phyloP scores from a whole-genome alignment of 202 grass and related monocot species.

The Musa balbisiana region DNA sequence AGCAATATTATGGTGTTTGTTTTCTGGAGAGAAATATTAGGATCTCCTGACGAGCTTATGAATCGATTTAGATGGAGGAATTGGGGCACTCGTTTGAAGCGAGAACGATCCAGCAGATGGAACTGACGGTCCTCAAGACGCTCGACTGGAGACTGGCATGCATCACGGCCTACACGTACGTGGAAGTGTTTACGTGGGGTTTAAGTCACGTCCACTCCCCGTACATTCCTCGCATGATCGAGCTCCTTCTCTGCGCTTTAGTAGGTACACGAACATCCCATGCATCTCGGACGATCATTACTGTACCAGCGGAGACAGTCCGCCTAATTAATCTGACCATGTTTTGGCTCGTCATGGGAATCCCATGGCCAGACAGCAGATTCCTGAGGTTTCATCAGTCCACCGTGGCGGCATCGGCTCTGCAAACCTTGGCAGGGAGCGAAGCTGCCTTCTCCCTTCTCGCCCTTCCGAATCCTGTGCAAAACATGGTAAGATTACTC shows the following conservation, averaged over 20 bases:
- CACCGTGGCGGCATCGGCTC: conserved; percentile 39
- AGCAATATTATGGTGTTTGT: no score
- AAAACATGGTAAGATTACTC: neutral
- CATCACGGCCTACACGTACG: conserved; percentile 63
- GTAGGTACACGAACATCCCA: conserved; percentile 16
- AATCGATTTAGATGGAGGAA: conserved; percentile 46
- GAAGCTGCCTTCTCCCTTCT: neutral
- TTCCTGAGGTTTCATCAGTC: conserved; percentile 47
- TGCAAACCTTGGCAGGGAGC: conserved; percentile 25
- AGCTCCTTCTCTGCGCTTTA: conserved; percentile 55
- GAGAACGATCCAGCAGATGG: conserved; percentile 54
- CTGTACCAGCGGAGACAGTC: no score
- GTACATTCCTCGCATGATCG: neutral
- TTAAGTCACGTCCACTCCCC: neutral
- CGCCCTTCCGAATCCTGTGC: neutral
- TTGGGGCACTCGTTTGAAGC: conserved; percentile 38
- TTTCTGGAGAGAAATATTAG: no score
- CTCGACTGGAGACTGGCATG: conserved; percentile 74
- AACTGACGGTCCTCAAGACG: conserved; percentile 62
- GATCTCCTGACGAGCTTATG: no score
- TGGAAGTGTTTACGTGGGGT: conserved; percentile 26
- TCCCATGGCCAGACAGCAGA: conserved; percentile 24
- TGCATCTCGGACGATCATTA: neutral
- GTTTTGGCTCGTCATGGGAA: neutral
- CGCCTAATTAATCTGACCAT: no score